A percentile compares a stretch with the other conserved stretches of the same genome.
Conservation (phyloP, 257 asterid genomes). For the Capsicum chinense region DNA sequence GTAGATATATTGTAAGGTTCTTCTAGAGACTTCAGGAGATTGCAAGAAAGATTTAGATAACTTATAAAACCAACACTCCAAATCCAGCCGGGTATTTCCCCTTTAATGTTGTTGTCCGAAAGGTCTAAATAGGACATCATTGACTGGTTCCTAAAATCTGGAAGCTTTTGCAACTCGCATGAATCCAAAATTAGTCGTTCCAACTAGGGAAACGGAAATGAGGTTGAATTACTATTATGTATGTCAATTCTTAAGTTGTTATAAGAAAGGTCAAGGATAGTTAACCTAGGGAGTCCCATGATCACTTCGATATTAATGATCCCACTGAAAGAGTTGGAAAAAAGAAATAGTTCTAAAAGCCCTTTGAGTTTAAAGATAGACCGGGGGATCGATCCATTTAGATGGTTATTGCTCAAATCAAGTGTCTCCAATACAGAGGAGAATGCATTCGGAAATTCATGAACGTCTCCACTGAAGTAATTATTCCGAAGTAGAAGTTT, state of each 20-base stretch:
- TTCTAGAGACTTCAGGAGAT: slow-evolving; percentile 32
- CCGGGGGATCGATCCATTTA: slow-evolving; percentile 37
- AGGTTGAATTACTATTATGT: not conserved
- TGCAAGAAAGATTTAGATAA: slow-evolving; percentile 42
- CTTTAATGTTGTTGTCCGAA: slow-evolving; percentile 41
- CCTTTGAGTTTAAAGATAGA: slow-evolving; percentile 32
- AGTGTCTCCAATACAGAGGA: slow-evolving; percentile 25
- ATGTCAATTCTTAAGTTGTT: slow-evolving; percentile 37
- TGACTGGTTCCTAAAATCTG: slow-evolving; percentile 33
- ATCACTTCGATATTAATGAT: slow-evolving; percentile 26
- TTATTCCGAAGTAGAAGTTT: not conserved
- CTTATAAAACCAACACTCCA: slow-evolving; percentile 32
- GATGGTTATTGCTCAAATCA: slow-evolving; percentile 34
- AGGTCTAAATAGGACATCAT: slow-evolving; percentile 37
- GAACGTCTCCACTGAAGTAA: slow-evolving; percentile 19
- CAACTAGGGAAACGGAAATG: not conserved
- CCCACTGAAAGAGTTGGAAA: slow-evolving; percentile 37
- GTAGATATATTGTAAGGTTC: slow-evolving; percentile 26
- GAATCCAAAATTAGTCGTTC: slow-evolving; percentile 32
- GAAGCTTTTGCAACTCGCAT: slow-evolving; percentile 42
- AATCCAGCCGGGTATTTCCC: slow-evolving; percentile 50
- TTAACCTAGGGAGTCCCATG: slow-evolving; percentile 24
- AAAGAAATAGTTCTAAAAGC: slow-evolving; percentile 32
- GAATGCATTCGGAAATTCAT: slow-evolving; percentile 25
- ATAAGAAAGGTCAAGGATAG: slow-evolving; percentile 39